Evolutionary conservation across 1,284 basidiomycete species (phyloP).

Genomic region (Ustilago curta): DNA sequence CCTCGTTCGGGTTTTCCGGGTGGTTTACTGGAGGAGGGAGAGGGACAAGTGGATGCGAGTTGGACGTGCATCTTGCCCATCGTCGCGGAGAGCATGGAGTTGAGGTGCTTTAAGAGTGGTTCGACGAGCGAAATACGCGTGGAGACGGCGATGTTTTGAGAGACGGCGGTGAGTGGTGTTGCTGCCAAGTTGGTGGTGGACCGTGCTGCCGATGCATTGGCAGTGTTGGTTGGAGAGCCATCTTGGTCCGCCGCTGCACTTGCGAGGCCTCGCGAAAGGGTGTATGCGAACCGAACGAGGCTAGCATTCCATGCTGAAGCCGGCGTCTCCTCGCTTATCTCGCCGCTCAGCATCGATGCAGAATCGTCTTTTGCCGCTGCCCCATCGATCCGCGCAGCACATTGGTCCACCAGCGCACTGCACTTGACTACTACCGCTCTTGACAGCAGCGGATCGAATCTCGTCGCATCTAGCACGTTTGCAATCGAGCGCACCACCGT

Average conservation of each 20-base stretch:
- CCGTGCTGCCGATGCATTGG: not conserved
- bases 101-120: not conserved
- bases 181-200: conserved; percentile 7
- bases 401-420: conserved; percentile 71
- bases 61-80: conserved; percentile 32
- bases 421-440: conserved; percentile 79
- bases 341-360: conserved; percentile 3
- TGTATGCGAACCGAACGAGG: conserved; percentile 24
- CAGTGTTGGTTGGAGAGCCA: not conserved
- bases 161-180: not conserved
- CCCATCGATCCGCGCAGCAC: conserved; percentile 1
- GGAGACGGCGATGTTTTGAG: not conserved
- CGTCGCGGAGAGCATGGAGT: not conserved
- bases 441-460: conserved; percentile 89
- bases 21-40: not conserved
- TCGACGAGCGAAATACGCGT: conserved; percentile 3
- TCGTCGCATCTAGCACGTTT: conserved; percentile 91
- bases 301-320: conserved; percentile 28
- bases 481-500: conserved; percentile 71
- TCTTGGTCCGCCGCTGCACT: conserved; percentile 19
- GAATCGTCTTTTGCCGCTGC: conserved; percentile 11
- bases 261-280: conserved; percentile 7
- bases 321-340: not conserved
- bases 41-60: not conserved
- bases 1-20: not conserved